Evolutionary conservation across 2,329 filamentous ascomycete genomes (phyloP), one percentile per base, ranked within the genome.

Genomic region (Dryadomyces quercivorus): DNA sequence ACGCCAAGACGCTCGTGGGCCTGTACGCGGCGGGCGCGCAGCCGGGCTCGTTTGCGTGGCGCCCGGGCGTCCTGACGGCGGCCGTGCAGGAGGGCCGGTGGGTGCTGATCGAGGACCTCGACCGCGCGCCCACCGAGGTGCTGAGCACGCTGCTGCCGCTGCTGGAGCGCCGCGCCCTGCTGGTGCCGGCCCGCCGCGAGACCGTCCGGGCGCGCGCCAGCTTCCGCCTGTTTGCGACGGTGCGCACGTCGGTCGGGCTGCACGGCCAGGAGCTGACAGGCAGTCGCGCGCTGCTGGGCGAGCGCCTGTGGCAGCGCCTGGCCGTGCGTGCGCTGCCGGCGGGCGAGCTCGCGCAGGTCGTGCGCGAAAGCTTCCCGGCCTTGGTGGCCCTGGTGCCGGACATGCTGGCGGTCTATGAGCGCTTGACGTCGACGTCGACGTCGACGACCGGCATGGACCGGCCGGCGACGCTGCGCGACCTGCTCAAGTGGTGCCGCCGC

Each of bases 71-170:
- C 20, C 73, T 99, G 61, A 96, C 93, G 0, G 95, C 89, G 34
- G 94, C 94, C 40, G 90, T 97, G 2, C 85, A 80, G 64, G 92
- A 98, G 72, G 94, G 93, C 16, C 80, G 92, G 63, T 98, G 93
- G 94, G 87, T 98, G 7, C 75, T 98, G 60, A 94, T 99, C 56
- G 94, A 99, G 68, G 94, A 99, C 67, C 76, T 99, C 44, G 91
- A 98, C 66, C 84, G 92, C 58, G 93, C 93, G 12, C 93, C 94
- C 5, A 92, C 88, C 60, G 93, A 98, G 68, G 88, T 98, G 50
- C 83, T 98, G 67, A 95, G 92, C 66, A 90, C 91, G 15, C 78
- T 99, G 31, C 75, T 98, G 26, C 93, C 94, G 10, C 76, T 98
- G 9, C 91, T 98, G 57, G 93, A 98, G 69, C 82, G 87, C 57